Conservation (phyloP, 2,329 filamentous ascomycete species). For the Aquanectria penicillioides region DNA sequence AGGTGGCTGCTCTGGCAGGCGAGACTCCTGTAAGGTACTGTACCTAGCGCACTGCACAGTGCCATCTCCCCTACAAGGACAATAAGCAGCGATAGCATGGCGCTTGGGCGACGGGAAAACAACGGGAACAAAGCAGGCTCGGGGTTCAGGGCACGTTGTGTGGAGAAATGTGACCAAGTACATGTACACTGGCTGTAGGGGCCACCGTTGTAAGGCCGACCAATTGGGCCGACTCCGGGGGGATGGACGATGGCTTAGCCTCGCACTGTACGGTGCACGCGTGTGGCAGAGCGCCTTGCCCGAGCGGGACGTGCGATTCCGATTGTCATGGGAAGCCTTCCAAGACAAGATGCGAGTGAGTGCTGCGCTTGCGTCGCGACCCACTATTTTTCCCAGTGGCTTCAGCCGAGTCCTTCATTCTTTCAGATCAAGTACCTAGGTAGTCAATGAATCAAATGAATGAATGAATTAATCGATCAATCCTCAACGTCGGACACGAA, state of each 20-base stretch:
- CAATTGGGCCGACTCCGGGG: constrained; percentile 40
- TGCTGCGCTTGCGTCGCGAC: no score
- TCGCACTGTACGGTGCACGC: constrained; percentile 33
- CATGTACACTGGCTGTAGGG: not conserved
- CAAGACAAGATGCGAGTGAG: not conserved
- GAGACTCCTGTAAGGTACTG: constrained; percentile 2
- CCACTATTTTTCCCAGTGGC: no score
- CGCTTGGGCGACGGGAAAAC: not conserved
- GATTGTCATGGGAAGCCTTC: not conserved
- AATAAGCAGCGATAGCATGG: not conserved
- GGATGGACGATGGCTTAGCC: constrained; percentile 14
- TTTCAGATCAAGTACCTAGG: no score
- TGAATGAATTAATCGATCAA: constrained; percentile 1
- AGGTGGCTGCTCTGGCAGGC: no score
- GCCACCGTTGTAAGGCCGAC: constrained; percentile 33
- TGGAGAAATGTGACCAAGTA: constrained; percentile 14
- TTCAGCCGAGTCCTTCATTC: no score
- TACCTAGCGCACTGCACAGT: not conserved
- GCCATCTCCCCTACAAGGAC: not conserved
- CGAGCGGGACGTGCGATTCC: constrained; percentile 13
- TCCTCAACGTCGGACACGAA: not conserved
- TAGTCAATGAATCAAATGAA: no score
- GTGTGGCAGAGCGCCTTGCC: constrained; percentile 23
- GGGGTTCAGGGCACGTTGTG: constrained; percentile 22
- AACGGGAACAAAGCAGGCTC: not conserved